A percentile compares a stretch with the other conserved stretches of the same genome.
Evolutionary conservation across 441 rosid genomes (phyloP).

Genomic region (Erodium chrysanthum): DNA sequence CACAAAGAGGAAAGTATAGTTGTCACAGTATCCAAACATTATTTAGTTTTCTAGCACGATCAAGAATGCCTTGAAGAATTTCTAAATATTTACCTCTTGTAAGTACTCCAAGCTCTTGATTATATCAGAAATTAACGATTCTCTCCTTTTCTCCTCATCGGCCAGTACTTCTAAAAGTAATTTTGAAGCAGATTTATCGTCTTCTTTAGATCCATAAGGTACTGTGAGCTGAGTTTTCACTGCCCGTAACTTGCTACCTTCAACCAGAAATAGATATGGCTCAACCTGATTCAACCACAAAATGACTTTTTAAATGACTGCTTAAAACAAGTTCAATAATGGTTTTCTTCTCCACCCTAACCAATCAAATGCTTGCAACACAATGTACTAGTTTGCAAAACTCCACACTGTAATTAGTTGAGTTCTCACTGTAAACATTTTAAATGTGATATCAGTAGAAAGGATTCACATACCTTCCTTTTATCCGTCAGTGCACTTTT

Average conservation of each 20-base stretch:
- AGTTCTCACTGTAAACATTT: slow-evolving; percentile 13
- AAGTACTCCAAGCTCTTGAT: slow-evolving; percentile 51
- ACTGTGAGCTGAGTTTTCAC: slow-evolving; percentile 22
- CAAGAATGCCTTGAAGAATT: slow-evolving; percentile 13
- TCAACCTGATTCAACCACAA: slow-evolving; percentile 51
- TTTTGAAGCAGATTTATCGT: slow-evolving; percentile 51
- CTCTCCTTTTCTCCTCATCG: slow-evolving; percentile 47
- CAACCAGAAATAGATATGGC: slow-evolving; percentile 70
- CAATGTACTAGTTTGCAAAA: neutral
- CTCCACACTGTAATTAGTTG: no score
- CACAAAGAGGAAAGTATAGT: slow-evolving; percentile 17
- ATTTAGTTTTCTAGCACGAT: neutral
- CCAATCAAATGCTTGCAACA: neutral
- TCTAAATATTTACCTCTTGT: slow-evolving; percentile 43
- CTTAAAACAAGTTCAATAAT: no score
- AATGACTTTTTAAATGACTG: slow-evolving; percentile 10
- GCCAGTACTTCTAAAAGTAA: slow-evolving; percentile 48
- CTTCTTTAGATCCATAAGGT: slow-evolving; percentile 65
- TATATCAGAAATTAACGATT: slow-evolving; percentile 56
- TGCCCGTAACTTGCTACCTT: slow-evolving; percentile 63
- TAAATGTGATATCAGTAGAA: slow-evolving; percentile 9
- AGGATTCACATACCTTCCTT: slow-evolving; percentile 39
- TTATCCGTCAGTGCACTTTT: slow-evolving; percentile 47
- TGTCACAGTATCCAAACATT: neutral
- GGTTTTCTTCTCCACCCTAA: neutral